These are phyloP conservation scores for Lonicera japonica DNA, from an alignment of 129 eudicot species.

Conservation along the genomic window DNA sequence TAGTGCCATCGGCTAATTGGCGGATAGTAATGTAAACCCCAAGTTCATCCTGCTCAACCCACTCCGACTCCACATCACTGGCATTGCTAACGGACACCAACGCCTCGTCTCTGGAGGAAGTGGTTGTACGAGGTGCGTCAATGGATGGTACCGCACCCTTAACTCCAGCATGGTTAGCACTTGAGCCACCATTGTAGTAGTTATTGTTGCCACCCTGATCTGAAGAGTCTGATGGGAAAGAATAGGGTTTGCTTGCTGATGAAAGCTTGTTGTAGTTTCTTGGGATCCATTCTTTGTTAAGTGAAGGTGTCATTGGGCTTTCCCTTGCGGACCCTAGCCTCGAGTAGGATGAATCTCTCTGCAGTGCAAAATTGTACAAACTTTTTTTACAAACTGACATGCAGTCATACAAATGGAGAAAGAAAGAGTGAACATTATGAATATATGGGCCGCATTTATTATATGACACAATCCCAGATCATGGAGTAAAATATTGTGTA, in stretches of 20 bases:
- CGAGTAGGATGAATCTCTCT: conserved; percentile 83
- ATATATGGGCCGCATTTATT: too few species aligned
- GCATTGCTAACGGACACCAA: conserved; percentile 85
- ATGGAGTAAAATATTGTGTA: too few species aligned
- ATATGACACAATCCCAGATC: too few species aligned
- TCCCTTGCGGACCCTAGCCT: conserved; percentile 77
- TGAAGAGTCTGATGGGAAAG: conserved; percentile 30
- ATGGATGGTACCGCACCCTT: conserved; percentile 62
- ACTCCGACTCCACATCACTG: conserved; percentile 83
- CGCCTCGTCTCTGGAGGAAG: conserved; percentile 80
- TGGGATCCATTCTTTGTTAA: conserved; percentile 73
- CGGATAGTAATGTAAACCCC: conserved; percentile 88
- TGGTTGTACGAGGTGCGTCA: conserved; percentile 93
- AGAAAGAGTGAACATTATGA: too few species aligned
- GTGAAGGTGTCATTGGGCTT: conserved; percentile 80
- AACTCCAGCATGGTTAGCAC: conserved; percentile 37
- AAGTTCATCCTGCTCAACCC: conserved; percentile 93
- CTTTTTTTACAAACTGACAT: too few species aligned
- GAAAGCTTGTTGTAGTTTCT: conserved; percentile 49
- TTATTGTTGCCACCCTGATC: conserved; percentile 36
- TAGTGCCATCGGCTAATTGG: conserved; percentile 81
- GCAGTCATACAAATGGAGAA: too few species aligned
- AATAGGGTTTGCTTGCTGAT: conserved; percentile 27
- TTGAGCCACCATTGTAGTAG: conserved; percentile 38
- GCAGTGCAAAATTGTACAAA: too few species aligned